Base-by-base conservation (phyloP, 2,329 filamentous ascomycete genomes). In the Talaromyces sp. region DNA sequence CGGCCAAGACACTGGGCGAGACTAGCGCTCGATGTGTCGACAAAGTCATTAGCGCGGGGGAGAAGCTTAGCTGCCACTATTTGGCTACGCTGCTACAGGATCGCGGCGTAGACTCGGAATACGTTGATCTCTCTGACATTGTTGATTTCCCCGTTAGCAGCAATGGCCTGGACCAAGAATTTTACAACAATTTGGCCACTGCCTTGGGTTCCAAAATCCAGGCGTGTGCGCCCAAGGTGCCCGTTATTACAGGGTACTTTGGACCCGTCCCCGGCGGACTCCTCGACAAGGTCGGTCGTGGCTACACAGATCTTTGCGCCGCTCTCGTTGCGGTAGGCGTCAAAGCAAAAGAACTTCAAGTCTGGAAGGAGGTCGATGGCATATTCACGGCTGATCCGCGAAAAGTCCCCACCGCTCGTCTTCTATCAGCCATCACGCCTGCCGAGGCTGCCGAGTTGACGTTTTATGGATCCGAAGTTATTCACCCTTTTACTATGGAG, bases 321-420 rank as follows among this genome's bases (percentile, higher is more conserved):
- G 93, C 95, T 6, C 82, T 99, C 17, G 88, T 93, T 57, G 92
- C 95, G 1, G 93, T 99, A 10, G 93, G 92, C 4, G 80, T 96
- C n/a, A 82, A 86, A 68, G 95, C 95, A 0, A 81, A 88, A 59
- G 95, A 99, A 75, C 83, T 99, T 58, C 95, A 99, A 76, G 90
- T 99, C 65, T 98, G 95, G 95, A 99, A 99, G 80, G 95, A 99
- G 74, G 95, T 99, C 7, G 95, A 99, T 75, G 93, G 92, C 62
- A 96, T 98, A 72, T 95, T 96, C 77, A 90, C 87, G 1, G 87
- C 88, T 5, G 93, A 97, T 71, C 91, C 91, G 3, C 86, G 89
- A 68, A 96, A 95, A 76, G 91, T 96, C 44, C 93, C 93, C 3
- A 98, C 93, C 0, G 96, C 95, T n/a, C 84, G 89, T 54, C 82